Conservation (phyloP, 2,329 filamentous ascomycete species). For the Leptographium procerum region DNA sequence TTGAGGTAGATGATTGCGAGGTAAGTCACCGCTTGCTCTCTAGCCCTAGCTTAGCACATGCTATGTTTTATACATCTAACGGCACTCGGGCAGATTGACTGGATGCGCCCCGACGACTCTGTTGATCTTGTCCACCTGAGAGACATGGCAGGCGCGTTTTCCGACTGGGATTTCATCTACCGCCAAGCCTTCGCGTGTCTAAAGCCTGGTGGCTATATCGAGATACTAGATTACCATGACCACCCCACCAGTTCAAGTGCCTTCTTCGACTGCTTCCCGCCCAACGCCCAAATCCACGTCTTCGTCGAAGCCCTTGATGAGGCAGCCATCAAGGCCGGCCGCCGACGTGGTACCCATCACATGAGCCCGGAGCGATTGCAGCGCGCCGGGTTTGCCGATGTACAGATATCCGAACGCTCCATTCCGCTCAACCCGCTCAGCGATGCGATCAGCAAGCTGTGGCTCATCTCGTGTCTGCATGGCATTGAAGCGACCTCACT, state of each 20-base stretch:
- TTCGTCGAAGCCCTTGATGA: constrained; percentile 16
- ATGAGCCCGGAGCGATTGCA: constrained; percentile 20
- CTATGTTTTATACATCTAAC: not conserved
- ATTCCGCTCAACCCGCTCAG: constrained; percentile 33
- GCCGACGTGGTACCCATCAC: constrained; percentile 12
- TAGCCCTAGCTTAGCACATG: constrained; percentile 7
- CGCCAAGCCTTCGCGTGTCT: constrained; percentile 39
- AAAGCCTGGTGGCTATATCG: constrained; percentile 40
- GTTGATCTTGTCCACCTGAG: constrained; percentile 48
- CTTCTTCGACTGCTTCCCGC: constrained; percentile 16
- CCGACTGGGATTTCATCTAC: constrained; percentile 44
- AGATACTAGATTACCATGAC: constrained; percentile 31
- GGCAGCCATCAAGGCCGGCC: constrained; percentile 30
- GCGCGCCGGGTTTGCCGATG: constrained; percentile 31
- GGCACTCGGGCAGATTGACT: constrained; percentile 26
- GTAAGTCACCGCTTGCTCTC: constrained; percentile 2
- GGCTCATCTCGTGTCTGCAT: constrained; percentile 29
- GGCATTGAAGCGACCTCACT: constrained; percentile 32
- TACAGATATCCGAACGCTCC: constrained; percentile 29
- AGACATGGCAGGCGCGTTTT: constrained; percentile 43
- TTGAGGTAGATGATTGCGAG: constrained; percentile 49
- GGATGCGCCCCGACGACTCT: constrained; percentile 39
- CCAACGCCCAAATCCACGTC: constrained; percentile 32
- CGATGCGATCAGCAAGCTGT: constrained; percentile 31
- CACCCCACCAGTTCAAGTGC: constrained; percentile 21